Percentiles rank a stretch among this genome's conserved stretches.
These are phyloP conservation scores for Leptodermis oblonga DNA, from an alignment of 257 asterid species.

Conservation along the genomic window DNA sequence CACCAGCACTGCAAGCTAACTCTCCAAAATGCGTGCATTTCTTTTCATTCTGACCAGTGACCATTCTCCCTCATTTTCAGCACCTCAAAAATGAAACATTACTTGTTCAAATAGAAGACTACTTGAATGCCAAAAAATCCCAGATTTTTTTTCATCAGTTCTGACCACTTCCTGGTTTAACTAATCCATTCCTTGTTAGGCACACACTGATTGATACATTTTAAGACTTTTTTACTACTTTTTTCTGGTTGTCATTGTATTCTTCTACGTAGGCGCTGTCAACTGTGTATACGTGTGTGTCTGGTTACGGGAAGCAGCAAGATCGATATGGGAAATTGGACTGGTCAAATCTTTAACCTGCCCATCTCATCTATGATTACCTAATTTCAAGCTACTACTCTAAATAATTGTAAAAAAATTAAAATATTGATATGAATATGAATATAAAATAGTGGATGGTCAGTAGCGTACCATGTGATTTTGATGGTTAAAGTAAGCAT, in stretches of 20 bases:
- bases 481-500: conserved; percentile 25
- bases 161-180: conserved; percentile 15
- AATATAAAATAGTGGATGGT: background rate
- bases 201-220: conserved; percentile 8
- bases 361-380: conserved; percentile 5
- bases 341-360: conserved; percentile 39
- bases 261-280: background rate
- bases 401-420: background rate
- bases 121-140: conserved; percentile 3
- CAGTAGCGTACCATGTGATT: conserved; percentile 57
- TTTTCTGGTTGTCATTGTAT: background rate
- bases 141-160: too few species aligned
- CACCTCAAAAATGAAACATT: conserved; percentile 20
- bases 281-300: conserved; percentile 22
- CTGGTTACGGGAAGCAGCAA: conserved; percentile 63
- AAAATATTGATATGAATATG: background rate
- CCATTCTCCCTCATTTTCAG: conserved; percentile 18
- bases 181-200: conserved; percentile 32
- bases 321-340: conserved; percentile 70
- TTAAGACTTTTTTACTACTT: background rate
- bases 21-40: conserved; percentile 7
- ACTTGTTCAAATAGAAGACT: conserved; percentile 34
- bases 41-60: background rate
- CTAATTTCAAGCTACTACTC: background rate
- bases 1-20: conserved; percentile 18